These are phyloP conservation scores for Draba incana DNA, from an alignment of 345 rosid species.

Conservation along the genomic window DNA sequence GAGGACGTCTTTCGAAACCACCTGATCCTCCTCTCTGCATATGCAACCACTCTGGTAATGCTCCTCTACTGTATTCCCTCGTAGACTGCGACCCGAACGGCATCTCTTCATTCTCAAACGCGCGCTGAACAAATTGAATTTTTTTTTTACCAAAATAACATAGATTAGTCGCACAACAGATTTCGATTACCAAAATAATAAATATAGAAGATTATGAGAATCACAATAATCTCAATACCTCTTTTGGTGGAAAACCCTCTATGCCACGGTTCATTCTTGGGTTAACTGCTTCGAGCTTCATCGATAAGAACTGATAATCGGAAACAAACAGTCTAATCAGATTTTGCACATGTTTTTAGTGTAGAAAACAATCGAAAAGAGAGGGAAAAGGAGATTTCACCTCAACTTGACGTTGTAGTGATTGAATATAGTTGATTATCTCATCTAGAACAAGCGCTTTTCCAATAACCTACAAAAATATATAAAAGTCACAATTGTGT, in stretches of 20 bases:
- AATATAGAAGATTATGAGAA: too few relatives aligned
- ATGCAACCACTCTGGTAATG: conserved; percentile 49
- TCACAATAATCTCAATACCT: too few relatives aligned
- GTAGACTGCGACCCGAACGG: conserved; percentile 66
- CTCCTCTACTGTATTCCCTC: conserved; percentile 60
- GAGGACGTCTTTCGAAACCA: too few relatives aligned
- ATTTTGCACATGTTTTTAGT: too few relatives aligned
- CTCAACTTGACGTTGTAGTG: conserved; percentile 89
- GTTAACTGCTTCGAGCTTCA: conserved; percentile 88
- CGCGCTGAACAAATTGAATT: neutral
- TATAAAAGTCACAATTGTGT: neutral
- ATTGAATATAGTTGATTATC: conserved; percentile 90
- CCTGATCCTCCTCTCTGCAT: too few relatives aligned
- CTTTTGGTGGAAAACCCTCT: conserved; percentile 52
- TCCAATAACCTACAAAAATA: conserved; percentile 68
- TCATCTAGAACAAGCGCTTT: conserved; percentile 92
- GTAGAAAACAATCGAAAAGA: neutral
- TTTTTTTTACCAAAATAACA: neutral
- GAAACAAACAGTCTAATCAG: neutral
- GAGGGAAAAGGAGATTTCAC: conserved; percentile 42
- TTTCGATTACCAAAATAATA: too few relatives aligned
- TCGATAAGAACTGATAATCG: conserved; percentile 69
- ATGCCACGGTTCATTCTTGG: conserved; percentile 63
- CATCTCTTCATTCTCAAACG: conserved; percentile 57
- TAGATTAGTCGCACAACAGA: too few relatives aligned